phyloP scores from a whole-genome alignment of 2,329 filamentous ascomycete species.

The Corniculantispora saksenae region DNA sequence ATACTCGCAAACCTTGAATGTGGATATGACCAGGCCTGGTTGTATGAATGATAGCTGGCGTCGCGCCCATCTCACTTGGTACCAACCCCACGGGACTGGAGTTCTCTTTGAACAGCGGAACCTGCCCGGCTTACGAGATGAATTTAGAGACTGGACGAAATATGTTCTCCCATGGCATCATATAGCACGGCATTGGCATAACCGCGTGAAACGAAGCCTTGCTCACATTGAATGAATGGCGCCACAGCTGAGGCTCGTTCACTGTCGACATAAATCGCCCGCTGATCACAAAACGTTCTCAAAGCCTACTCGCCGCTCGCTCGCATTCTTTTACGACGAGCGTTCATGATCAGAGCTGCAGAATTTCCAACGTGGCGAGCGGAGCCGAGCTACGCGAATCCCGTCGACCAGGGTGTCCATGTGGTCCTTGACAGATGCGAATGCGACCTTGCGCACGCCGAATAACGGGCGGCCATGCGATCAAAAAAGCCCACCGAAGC shows the following conservation, averaged over 20 bases:
- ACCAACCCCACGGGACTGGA: not conserved
- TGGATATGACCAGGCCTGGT: not conserved
- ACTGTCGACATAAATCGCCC: not conserved
- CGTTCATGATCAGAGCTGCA: not conserved
- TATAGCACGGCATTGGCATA: not conserved
- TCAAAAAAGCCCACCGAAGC: not conserved
- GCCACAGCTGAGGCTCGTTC: not conserved
- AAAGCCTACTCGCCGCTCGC: not conserved
- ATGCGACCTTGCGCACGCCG: not conserved
- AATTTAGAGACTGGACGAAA: not conserved
- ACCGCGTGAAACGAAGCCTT: not conserved
- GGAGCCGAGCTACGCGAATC: slow-evolving; percentile 17
- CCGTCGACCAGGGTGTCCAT: slow-evolving; percentile 6
- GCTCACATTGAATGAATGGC: not conserved
- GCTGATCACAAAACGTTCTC: not conserved
- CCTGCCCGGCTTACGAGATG: not conserved
- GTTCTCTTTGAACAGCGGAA: not conserved
- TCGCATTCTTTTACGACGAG: not conserved
- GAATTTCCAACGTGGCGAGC: slow-evolving; percentile 5
- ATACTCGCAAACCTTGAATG: not conserved
- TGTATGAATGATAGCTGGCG: not conserved
- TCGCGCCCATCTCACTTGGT: not conserved
- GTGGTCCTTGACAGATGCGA: slow-evolving; percentile 4
- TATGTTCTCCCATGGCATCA: not conserved
- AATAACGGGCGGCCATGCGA: not conserved